Base-by-base conservation (phyloP, 305 asterid genomes). In the Lippia alba region DNA sequence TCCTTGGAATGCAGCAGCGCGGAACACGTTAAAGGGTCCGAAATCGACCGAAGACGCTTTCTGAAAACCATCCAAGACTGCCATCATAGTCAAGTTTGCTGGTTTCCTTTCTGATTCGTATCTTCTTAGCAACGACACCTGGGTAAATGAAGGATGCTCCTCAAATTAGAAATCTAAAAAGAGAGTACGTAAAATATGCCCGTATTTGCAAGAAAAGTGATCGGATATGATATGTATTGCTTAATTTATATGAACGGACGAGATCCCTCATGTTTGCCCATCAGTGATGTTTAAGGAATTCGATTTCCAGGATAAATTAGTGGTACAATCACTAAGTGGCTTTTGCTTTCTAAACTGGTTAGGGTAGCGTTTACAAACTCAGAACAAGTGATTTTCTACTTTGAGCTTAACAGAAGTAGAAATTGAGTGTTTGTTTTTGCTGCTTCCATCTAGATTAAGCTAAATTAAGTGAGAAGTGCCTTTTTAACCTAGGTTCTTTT, bases 1-100 rank as follows among this genome's bases (percentile, higher is more conserved):
- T 54, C 91, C 98, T 66, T 87, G 94, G 68, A 94, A 86, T 44
- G 98, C 99, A 70, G 93, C 92, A 66, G 92, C 98, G 1, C 98
- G 84, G 64, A 94, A 64, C 4, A 85, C 78, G 51, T 92, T 94
- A 8, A 94, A 72, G 1, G 99, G 99, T 54, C 88, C 91, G 24
- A 90, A 86, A 85, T 92, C 96, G 40, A 90, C 79, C 18, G 96
- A 88, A 78, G 92, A 94, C 3, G 91, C 96, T 88, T 92, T 94
- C 78, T 94, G 97, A 74, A 94, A 84, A 17, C 98, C 97, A 56
- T 94, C 99, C 19, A 94, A 80, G 67, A 87, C 69, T 19, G 97
- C 96, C 97, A 92, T 90, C 98, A 94, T 81, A 24, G 90, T 64
- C 63, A 84, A 17, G 76, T 94, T 94, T 54, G 92, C 97, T 39